Conservation (phyloP, 345 rosid species). For the Firmiana major region DNA sequence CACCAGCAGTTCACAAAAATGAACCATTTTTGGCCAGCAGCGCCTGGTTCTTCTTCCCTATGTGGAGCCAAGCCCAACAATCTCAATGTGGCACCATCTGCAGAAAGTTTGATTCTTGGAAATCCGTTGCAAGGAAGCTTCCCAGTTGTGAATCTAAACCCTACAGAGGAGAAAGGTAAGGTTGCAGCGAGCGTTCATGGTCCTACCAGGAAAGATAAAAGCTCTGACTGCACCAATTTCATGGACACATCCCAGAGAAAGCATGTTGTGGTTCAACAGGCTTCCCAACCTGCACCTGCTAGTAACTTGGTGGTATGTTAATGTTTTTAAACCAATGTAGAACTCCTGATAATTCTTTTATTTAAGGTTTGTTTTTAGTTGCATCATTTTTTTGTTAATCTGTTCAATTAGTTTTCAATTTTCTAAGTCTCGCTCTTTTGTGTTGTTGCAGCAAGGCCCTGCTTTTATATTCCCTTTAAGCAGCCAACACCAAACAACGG, state of each 20-base stretch:
- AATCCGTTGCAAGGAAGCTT: slow-evolving; percentile 33
- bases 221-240: slow-evolving; percentile 28
- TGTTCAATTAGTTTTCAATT: neutral
- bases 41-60: slow-evolving; percentile 26
- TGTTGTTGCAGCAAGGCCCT: slow-evolving; percentile 39
- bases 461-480: slow-evolving; percentile 42
- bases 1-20: slow-evolving; percentile 45
- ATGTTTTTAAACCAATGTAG: neutral
- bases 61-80: slow-evolving; percentile 29
- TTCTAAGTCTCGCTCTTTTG: neutral
- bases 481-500: slow-evolving; percentile 36
- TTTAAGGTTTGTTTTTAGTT: neutral
- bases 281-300: slow-evolving; percentile 31
- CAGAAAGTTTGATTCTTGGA: slow-evolving; percentile 22
- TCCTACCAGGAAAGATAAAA: slow-evolving; percentile 24
- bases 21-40: slow-evolving; percentile 38
- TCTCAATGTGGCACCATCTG: slow-evolving; percentile 13
- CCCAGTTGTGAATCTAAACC: slow-evolving; percentile 25
- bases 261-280: slow-evolving; percentile 26
- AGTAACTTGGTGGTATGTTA: slow-evolving; percentile 43
- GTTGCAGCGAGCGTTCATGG: slow-evolving; percentile 13
- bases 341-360: neutral
- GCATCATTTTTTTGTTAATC: neutral
- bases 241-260: slow-evolving; percentile 29
- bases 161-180: slow-evolving; percentile 34